These are phyloP conservation scores for Epithele typhae DNA, from an alignment of 768 basidiomycete species.

Conservation along the genomic window DNA sequence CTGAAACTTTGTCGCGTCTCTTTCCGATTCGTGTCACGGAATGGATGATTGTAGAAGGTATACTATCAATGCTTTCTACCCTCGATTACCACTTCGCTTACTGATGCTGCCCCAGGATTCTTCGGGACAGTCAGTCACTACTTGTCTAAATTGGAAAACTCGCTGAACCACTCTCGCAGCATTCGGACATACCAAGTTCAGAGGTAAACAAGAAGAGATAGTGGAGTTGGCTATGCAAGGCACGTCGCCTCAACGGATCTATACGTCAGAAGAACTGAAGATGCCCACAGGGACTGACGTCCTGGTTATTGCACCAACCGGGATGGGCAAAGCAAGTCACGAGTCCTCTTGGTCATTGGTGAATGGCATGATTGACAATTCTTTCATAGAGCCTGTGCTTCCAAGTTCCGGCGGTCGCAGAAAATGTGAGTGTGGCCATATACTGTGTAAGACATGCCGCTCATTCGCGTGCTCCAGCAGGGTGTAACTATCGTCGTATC, in stretches of 20 bases:
- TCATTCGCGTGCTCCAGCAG: conserved; percentile 32
- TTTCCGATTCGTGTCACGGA: too few relatives aligned
- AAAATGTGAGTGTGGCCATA: conserved; percentile 37
- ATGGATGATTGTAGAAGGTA: too few relatives aligned
- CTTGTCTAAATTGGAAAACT: too few relatives aligned
- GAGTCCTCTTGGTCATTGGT: background rate
- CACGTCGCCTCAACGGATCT: conserved; percentile 19
- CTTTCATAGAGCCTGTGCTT: conserved; percentile 70
- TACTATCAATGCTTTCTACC: too few relatives aligned
- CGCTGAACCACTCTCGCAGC: conserved; percentile 32
- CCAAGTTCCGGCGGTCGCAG: conserved; percentile 74
- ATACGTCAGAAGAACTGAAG: background rate
- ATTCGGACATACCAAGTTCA: conserved; percentile 65
- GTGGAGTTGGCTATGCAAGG: conserved; percentile 67
- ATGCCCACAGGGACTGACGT: conserved; percentile 55
- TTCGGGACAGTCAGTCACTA: too few relatives aligned
- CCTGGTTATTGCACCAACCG: conserved; percentile 79
- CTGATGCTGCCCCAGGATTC: too few relatives aligned
- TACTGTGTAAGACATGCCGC: background rate
- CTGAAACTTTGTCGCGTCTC: too few relatives aligned
- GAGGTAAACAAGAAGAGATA: conserved; percentile 76
- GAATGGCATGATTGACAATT: background rate
- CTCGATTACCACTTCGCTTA: too few relatives aligned
- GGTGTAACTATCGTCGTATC: conserved; percentile 77
- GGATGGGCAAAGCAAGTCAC: conserved; percentile 76